Evolutionary conservation across 1,139 yeast genomes (phyloP), one percentile per base, ranked within the genome.

Genomic region (Pneumocystis murina): DNA sequence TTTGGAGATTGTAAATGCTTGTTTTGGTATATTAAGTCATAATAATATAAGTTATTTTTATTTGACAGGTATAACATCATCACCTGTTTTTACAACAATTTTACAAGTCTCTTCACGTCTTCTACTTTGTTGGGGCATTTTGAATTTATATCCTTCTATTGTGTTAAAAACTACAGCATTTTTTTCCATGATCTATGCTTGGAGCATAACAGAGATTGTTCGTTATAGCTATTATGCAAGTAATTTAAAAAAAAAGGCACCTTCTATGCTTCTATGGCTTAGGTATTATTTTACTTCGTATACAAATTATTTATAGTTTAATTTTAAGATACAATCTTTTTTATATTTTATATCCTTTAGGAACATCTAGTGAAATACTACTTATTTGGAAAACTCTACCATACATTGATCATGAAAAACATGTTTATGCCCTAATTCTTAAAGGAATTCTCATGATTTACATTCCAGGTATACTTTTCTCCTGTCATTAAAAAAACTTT

Each of bases 201-300:
- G 99, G 99, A 83, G 92, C 24, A 72, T 87, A 65, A 89, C 97
- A 41, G 99, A 92, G 75, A 81, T 89, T 62, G 84, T 91, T 65
- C 82, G 98, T 71, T 92, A 92, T 76, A 80, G 88, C 60, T 92
- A 83, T 77, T 94, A 77, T 72, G 95, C 95, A 63, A 76, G 82
- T 67, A 85, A 85, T 71, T 78, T 88, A 67, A 69, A 71, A 35
- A 78, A 79, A 4, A 83, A 82, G 1, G 87, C 90, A 20, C 89
- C 94, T 10, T 72, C 74, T 61, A 73, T 80, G 72, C 78, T 92
- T 68, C 81, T 84, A 36, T 82, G 86, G 81, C 76, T 89, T 69
- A 82, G 99, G 72, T 92, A 91, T 78, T 86, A 87, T 67, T 17
- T 12, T 4, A 10, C 28, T 12, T 58, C 5, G 12, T n/a, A 28